Percentiles rank a stretch among this genome's conserved stretches.
Evolutionary conservation across 441 rosid genomes (phyloP).

Genomic region (Corymbia calophylla): DNA sequence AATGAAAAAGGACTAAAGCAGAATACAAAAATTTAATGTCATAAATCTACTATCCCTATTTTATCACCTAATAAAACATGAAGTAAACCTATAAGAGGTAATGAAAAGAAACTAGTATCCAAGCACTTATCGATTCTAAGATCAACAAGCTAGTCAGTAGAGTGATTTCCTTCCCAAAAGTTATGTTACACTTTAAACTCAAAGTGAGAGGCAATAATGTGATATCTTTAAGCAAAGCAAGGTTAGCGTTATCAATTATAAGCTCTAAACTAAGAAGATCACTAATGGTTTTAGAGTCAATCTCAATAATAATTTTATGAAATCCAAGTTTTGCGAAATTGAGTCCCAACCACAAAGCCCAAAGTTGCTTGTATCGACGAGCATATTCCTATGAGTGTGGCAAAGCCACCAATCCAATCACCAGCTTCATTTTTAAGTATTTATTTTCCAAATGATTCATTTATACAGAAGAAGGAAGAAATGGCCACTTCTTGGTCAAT

Average conservation of each 20-base stretch:
- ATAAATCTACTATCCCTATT: neutral
- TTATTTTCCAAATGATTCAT: neutral
- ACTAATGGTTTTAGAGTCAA: neutral
- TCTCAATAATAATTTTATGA: neutral
- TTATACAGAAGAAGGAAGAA: neutral
- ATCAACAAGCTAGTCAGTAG: neutral
- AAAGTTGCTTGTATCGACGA: neutral
- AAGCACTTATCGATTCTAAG: no score
- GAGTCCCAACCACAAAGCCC: neutral
- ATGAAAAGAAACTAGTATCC: neutral
- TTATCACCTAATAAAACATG: neutral
- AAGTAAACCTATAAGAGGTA: neutral
- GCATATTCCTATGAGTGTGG: neutral
- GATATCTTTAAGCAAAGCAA: neutral
- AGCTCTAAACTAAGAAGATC: neutral
- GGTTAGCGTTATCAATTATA: neutral
- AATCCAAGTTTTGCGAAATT: neutral
- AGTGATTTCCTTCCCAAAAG: neutral
- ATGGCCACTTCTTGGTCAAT: neutral
- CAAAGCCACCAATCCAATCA: neutral
- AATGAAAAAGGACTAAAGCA: neutral
- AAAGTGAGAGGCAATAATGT: neutral
- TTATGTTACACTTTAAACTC: neutral
- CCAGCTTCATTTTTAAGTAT: no score
- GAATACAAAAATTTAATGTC: no score